Conservation (phyloP, 257 asterid genomes). For the Henckelia pumila region DNA sequence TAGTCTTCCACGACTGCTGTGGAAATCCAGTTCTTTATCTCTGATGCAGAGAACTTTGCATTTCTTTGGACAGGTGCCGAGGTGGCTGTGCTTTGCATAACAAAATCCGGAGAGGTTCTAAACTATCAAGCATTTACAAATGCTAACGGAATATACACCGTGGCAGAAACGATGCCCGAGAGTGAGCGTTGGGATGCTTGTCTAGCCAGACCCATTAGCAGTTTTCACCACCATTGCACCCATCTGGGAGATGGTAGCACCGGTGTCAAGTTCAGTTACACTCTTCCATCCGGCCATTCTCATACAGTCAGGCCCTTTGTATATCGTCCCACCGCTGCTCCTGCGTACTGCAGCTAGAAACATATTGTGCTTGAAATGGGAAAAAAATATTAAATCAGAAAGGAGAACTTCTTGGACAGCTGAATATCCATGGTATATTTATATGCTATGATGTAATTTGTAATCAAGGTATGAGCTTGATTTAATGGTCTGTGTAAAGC, state of each 20-base stretch:
- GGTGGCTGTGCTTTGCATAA: conserved; percentile 96
- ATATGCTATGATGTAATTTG: not conserved
- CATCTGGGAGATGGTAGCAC: conserved; percentile 49
- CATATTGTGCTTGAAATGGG: not conserved
- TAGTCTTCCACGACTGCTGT: not conserved
- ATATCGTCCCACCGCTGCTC: conserved; percentile 58
- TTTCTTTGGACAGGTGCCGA: conserved; percentile 69
- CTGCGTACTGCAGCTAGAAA: conserved; percentile 61
- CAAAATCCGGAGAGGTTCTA: conserved; percentile 86
- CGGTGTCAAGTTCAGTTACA: conserved; percentile 78
- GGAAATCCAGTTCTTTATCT: conserved; percentile 2
- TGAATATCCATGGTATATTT: conserved; percentile 3
- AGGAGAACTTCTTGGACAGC: not conserved
- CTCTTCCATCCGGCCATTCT: conserved; percentile 70
- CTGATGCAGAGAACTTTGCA: not conserved
- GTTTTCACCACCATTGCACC: conserved; percentile 77
- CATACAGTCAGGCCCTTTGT: conserved; percentile 76
- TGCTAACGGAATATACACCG: conserved; percentile 65
- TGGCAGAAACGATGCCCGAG: conserved; percentile 96
- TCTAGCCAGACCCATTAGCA: conserved; percentile 84
- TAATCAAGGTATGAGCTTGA: not conserved
- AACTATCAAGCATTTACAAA: conserved; percentile 92
- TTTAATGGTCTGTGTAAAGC: not conserved
- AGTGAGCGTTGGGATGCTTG: conserved; percentile 93
- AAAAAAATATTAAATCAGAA: conserved; percentile 10